Evolutionary conservation across 1,284 basidiomycete genomes (phyloP).

Genomic region (Testicularia cyperi): DNA sequence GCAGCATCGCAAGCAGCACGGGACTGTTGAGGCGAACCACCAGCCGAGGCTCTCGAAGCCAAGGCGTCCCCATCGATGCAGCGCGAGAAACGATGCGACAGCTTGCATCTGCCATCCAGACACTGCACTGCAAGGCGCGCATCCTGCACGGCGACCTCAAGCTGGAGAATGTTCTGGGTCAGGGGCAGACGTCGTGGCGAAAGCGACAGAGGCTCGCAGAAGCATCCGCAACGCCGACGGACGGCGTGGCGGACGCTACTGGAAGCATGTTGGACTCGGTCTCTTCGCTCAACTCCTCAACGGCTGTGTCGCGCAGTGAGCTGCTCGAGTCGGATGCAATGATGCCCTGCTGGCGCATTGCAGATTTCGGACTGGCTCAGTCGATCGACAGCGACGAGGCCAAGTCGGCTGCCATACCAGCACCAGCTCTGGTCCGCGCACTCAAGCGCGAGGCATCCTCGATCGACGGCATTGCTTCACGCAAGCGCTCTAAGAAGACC

Average conservation of each 20-base stretch:
- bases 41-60: constrained; percentile 24
- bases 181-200: constrained; percentile 32
- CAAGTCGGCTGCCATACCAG: constrained; percentile 2
- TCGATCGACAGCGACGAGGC: constrained; percentile 5
- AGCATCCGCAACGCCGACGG: not conserved
- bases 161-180: constrained; percentile 83
- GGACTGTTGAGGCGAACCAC: constrained; percentile 18
- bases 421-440: constrained; percentile 21
- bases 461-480: too few relatives aligned
- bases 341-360: constrained; percentile 62
- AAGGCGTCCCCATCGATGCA: constrained; percentile 59
- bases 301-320: not conserved
- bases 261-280: not conserved
- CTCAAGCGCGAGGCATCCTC: too few relatives aligned
- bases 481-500: too few relatives aligned
- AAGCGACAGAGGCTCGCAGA: constrained; percentile 12
- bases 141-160: constrained; percentile 72
- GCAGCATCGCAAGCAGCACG: constrained; percentile 25
- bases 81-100: constrained; percentile 86
- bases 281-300: constrained; percentile 19
- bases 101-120: constrained; percentile 79
- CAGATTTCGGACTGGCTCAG: constrained; percentile 77
- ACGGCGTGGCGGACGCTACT: not conserved
- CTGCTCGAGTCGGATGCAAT: constrained; percentile 64
- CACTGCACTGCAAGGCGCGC: constrained; percentile 76